Evolutionary conservation across 768 basidiomycete species (phyloP), one percentile per base, ranked within the genome.

Genomic region (Mrakia hoshinonis): DNA sequence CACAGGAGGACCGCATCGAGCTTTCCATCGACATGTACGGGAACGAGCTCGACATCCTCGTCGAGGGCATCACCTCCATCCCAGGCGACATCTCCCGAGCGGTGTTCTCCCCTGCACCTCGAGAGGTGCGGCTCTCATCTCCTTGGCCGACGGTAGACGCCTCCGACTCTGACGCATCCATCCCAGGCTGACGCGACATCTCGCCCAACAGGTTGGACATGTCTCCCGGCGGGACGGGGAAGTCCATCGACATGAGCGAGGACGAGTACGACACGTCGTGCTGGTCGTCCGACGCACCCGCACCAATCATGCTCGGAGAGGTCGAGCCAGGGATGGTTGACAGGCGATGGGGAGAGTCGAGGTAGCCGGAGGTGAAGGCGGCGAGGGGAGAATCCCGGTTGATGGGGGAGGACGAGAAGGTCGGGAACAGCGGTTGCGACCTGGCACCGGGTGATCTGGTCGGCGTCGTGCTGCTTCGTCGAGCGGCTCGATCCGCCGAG

Each of bases 141-240:
- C 12, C 36, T 2, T 61, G 31, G 20, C 36, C 34, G 31, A 29
- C 36, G 22, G 20, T 61, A 12, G 36, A 36, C 7, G 36, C 18
- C 9, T 39, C 36, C 20, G 58, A 61, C 9, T 61, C 34, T 22
- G 36, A 39, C 18, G 36, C 36, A 4, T 9, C 15, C 58, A 61
- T 61, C 36, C 58, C 58, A 36, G 58, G 58, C 58, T 61, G 58
- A 20, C 58, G 31, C 18, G 58, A 39, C 31, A 61, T 22, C 22
- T 61, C 58, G 13, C 58, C 58, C 58, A 61, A 34, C 34, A 68
- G 67, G 54, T 68, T 58, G 9, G 52, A 58, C 67, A 68, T 68
- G 54, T 68, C 52, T 22, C n/a, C 22, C 24, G 67, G 67, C 5
- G 67, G 67, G 4, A n/a, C 43, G 12, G 54, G 67, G 51, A 68